Evolutionary conservation across 1,139 yeast species (phyloP).

Genomic region (Spathaspora sp.): DNA sequence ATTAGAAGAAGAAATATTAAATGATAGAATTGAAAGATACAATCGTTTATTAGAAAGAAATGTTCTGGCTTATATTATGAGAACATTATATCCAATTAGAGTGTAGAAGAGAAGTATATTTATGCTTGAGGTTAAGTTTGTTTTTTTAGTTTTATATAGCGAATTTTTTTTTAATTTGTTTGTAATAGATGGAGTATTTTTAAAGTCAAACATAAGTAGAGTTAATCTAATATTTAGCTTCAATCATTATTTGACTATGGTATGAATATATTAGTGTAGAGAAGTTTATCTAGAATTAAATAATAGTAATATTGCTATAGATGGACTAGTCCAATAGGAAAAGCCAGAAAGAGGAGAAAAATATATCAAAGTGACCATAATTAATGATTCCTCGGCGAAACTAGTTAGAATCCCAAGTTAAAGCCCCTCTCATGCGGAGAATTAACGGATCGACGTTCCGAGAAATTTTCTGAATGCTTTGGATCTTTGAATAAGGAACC

Average conservation of each 20-base stretch:
- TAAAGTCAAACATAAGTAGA: too few species aligned
- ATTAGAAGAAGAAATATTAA: constrained; percentile 15
- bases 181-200: too few species aligned
- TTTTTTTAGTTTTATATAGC: background rate
- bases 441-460: background rate
- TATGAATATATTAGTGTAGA: too few species aligned
- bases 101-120: constrained; percentile 14
- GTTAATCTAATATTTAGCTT: too few species aligned
- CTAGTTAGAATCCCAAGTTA: background rate
- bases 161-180: too few species aligned
- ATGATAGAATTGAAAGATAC: constrained; percentile 21
- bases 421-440: background rate
- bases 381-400: background rate
- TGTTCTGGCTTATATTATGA: constrained; percentile 13
- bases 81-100: constrained; percentile 26
- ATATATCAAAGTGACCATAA: too few species aligned
- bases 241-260: too few species aligned
- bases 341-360: too few species aligned
- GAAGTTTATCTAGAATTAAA: too few species aligned
- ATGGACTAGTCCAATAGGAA: too few species aligned
- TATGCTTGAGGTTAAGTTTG: background rate
- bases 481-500: background rate
- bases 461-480: background rate
- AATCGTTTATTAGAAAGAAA: constrained; percentile 15
- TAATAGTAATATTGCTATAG: too few species aligned